A percentile compares a stretch with the other conserved stretches of the same genome.
These are phyloP conservation scores for Termitomyces titanicus DNA, from an alignment of 768 basidiomycete species.

Conservation along the genomic window DNA sequence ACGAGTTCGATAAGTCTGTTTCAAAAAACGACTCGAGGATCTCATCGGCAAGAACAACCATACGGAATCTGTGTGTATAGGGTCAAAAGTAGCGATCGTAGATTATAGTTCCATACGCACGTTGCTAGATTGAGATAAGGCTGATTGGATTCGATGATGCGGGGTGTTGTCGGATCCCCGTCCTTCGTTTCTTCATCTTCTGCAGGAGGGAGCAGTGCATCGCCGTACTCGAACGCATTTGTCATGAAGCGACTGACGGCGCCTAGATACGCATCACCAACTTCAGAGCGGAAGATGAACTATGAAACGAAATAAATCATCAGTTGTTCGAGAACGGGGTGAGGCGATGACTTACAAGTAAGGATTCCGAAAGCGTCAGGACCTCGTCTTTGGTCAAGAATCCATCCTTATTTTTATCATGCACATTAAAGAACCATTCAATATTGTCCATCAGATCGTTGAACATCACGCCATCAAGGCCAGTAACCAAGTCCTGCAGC, in stretches of 20 bases:
- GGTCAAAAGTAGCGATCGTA: not conserved
- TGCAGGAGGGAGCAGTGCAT: constrained; percentile 71
- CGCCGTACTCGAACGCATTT: constrained; percentile 97
- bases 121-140: constrained; percentile 93
- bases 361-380: constrained; percentile 88
- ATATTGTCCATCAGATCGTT: constrained; percentile 98
- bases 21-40: constrained; percentile 97
- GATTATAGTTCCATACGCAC: constrained; percentile 32
- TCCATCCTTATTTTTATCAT: constrained; percentile 96
- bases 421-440: constrained; percentile 96
- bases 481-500: constrained; percentile 78
- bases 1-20: constrained; percentile 84
- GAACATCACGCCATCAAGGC: constrained; percentile 89
- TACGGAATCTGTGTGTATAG: constrained; percentile 69
- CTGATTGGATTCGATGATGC: constrained; percentile 65
- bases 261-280: constrained; percentile 94
- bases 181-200: constrained; percentile 13
- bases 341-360: constrained; percentile 57
- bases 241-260: constrained; percentile 97
- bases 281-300: constrained; percentile 98
- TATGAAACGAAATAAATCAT: constrained; percentile 26
- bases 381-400: constrained; percentile 96
- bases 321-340: not conserved
- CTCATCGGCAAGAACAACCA: constrained; percentile 98
- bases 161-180: constrained; percentile 34